These are phyloP conservation scores for Calonectria crousiana DNA, from an alignment of 2,329 filamentous ascomycete genomes.

Conservation along the genomic window DNA sequence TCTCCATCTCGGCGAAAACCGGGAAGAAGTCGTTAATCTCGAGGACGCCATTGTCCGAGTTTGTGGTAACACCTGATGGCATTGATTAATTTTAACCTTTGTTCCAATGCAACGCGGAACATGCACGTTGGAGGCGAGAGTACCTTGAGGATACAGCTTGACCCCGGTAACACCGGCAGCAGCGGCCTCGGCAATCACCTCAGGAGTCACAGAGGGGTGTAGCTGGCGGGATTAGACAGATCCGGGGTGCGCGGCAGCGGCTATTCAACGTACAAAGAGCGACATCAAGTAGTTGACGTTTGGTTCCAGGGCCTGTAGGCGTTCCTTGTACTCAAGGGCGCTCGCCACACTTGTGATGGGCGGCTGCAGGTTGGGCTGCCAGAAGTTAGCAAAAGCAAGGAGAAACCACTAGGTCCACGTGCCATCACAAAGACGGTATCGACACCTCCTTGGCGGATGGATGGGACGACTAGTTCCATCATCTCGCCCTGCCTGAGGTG, in stretches of 20 bases:
- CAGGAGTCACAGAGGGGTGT: slow-evolving; percentile 73
- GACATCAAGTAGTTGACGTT: slow-evolving; percentile 80
- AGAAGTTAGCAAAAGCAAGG: slow-evolving; percentile 16
- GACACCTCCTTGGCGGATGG: slow-evolving; percentile 70
- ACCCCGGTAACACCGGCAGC: slow-evolving; percentile 78
- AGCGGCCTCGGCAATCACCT: slow-evolving; percentile 79
- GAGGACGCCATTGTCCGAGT: slow-evolving; percentile 77
- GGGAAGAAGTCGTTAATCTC: slow-evolving; percentile 78
- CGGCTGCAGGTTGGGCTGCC: slow-evolving; percentile 30
- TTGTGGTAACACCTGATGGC: slow-evolving; percentile 69
- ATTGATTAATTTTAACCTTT: slow-evolving; percentile 36
- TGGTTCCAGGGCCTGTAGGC: slow-evolving; percentile 70
- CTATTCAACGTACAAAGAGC: slow-evolving; percentile 63
- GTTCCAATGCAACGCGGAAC: too few species aligned
- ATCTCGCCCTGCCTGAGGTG: slow-evolving; percentile 77
- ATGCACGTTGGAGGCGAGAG: background rate
- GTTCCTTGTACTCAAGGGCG: slow-evolving; percentile 75
- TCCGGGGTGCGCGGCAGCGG: background rate
- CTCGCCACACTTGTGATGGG: slow-evolving; percentile 45
- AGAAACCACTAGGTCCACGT: slow-evolving; percentile 27
- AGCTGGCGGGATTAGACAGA: slow-evolving; percentile 46
- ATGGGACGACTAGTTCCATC: slow-evolving; percentile 68
- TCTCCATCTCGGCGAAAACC: slow-evolving; percentile 91
- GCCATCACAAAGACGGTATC: slow-evolving; percentile 69
- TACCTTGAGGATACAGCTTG: slow-evolving; percentile 74